These are phyloP conservation scores for Paraphaeosphaeria minitans DNA, from an alignment of 2,329 filamentous ascomycete genomes.

Conservation along the genomic window DNA sequence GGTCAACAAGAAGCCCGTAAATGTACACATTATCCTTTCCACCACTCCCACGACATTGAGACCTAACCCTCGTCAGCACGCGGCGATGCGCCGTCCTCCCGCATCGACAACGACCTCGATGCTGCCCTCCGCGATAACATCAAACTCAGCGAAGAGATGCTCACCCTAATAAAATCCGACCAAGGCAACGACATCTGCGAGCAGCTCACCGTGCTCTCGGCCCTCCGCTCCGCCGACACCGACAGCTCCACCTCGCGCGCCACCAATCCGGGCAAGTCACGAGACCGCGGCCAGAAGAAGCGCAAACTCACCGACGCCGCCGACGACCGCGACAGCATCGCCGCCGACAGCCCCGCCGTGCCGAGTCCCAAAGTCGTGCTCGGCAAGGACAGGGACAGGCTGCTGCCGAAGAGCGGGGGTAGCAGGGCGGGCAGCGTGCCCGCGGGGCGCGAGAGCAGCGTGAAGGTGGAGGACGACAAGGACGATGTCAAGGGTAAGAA, in stretches of 20 bases:
- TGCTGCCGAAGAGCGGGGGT: conserved; percentile 49
- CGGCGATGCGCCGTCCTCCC: conserved; percentile 42
- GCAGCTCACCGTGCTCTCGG: conserved; percentile 53
- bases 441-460: conserved; percentile 54
- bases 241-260: conserved; percentile 41
- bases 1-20: conserved; percentile 36
- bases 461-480: conserved; percentile 57
- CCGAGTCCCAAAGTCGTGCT: conserved; percentile 42
- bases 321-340: conserved; percentile 47
- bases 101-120: conserved; percentile 54
- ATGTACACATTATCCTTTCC: conserved; percentile 20
- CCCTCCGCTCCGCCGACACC: conserved; percentile 54
- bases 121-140: conserved; percentile 55
- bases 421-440: conserved; percentile 50
- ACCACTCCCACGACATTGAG: conserved; percentile 8
- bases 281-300: conserved; percentile 43
- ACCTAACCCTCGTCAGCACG: conserved; percentile 32
- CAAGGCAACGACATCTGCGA: conserved; percentile 49
- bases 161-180: conserved; percentile 50
- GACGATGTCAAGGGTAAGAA: conserved; percentile 53
- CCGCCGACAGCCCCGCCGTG: conserved; percentile 44
- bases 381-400: conserved; percentile 40
- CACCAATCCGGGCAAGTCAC: conserved; percentile 43
- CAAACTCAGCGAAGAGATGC: conserved; percentile 53
- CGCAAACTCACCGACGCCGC: conserved; percentile 42